phyloP scores from a whole-genome alignment of 2,329 filamentous ascomycete species.

The Aspergillus niger region DNA sequence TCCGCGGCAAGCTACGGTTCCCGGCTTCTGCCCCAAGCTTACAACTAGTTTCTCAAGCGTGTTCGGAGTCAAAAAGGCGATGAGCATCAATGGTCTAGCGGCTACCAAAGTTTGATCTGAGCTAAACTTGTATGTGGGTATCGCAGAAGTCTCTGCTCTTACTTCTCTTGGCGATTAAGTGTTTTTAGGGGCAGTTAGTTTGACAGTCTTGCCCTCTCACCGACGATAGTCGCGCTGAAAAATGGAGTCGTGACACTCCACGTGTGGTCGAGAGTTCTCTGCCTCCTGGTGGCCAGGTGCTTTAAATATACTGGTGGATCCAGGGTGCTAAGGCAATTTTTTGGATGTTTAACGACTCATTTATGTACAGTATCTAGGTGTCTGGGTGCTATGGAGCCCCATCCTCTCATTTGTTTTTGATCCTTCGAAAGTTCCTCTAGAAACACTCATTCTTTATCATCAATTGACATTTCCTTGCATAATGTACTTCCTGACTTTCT shows the following conservation, averaged over 20 bases:
- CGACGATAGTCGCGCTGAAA: constrained; percentile 16
- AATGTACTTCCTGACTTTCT: background rate
- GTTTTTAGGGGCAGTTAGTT: constrained; percentile 2
- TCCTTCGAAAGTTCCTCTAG: background rate
- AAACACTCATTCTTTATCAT: background rate
- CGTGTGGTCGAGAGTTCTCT: background rate
- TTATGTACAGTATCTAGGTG: background rate
- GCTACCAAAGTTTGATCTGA: background rate
- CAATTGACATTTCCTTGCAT: background rate
- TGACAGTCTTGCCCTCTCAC: constrained; percentile 7
- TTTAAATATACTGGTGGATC: constrained; percentile 1
- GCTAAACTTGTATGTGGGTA: background rate
- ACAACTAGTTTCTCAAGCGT: constrained; percentile 14
- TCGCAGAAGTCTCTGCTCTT: constrained; percentile 9
- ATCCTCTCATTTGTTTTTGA: background rate
- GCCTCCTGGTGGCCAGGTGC: background rate
- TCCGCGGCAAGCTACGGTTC: constrained; percentile 18
- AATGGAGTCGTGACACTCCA: constrained; percentile 5
- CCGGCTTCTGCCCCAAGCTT: constrained; percentile 19
- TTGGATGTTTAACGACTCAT: background rate
- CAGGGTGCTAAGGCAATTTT: background rate
- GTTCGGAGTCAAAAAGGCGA: constrained; percentile 4
- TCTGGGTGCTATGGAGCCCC: background rate
- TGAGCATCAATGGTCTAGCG: constrained; percentile 14
- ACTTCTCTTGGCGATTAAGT: constrained; percentile 5